phyloP scores from a whole-genome alignment of 495 filamentous ascomycete genomes.

The Xylaria sp. region DNA sequence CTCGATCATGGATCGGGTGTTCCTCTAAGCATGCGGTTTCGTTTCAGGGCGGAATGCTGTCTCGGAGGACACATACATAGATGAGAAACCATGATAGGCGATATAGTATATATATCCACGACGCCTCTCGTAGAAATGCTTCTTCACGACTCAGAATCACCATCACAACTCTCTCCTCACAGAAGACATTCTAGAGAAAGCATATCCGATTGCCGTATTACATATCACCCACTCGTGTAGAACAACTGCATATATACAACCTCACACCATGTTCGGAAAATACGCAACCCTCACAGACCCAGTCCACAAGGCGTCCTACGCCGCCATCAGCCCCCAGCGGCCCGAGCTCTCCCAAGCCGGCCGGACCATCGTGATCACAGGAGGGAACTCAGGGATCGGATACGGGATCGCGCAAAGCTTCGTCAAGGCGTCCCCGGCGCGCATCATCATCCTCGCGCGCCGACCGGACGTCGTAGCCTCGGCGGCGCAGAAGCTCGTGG shows the following conservation, averaged over 20 bases:
- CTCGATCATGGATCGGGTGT: not conserved
- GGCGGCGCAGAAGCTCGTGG: conserved; percentile 26
- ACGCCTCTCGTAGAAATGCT: not conserved
- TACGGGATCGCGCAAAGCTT: conserved; percentile 44
- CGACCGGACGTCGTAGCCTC: conserved; percentile 26
- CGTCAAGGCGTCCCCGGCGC: conserved; percentile 36
- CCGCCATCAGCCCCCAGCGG: conserved; percentile 47
- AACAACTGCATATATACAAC: not conserved
- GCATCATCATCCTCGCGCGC: conserved; percentile 41
- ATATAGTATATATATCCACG: not conserved
- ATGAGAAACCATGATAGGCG: not conserved
- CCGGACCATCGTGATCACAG: conserved; percentile 58
- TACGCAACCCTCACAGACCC: conserved; percentile 32
- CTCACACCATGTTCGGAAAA: conserved; percentile 12
- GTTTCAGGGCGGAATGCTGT: not conserved
- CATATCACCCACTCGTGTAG: not conserved
- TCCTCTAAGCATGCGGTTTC: not conserved
- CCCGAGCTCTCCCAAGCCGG: conserved; percentile 54
- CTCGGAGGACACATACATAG: not conserved
- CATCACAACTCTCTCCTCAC: not conserved
- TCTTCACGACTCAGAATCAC: not conserved
- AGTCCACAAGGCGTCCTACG: conserved; percentile 46
- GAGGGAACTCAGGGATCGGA: conserved; percentile 47
- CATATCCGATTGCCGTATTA: not conserved
- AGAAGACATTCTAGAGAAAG: not conserved